A percentile compares a stretch with the other conserved stretches of the same genome.
phyloP scores from a whole-genome alignment of 1,284 basidiomycete genomes.

The Trametes versicolor region DNA sequence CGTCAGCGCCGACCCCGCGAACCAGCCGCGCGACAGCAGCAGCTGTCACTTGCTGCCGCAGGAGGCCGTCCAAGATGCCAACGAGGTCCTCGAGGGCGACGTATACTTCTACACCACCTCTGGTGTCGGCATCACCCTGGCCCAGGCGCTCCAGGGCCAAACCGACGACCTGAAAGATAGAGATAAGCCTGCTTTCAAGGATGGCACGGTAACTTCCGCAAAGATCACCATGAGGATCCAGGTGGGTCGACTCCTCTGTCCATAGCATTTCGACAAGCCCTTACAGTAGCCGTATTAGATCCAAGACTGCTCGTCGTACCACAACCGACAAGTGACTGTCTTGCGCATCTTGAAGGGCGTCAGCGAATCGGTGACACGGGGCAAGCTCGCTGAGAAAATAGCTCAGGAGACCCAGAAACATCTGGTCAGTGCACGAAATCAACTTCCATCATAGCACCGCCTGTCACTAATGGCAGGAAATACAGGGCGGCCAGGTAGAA shows the following conservation, averaged over 20 bases:
- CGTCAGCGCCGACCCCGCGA: no score
- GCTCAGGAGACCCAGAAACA: slow-evolving; percentile 2
- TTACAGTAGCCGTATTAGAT: neutral
- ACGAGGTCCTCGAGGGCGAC: neutral
- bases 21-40: neutral
- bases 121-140: slow-evolving; percentile 5
- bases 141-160: neutral
- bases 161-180: neutral
- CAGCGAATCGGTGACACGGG: neutral
- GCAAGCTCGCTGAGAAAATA: slow-evolving; percentile 8
- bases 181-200: slow-evolving; percentile 12
- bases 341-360: neutral
- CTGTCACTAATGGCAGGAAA: neutral
- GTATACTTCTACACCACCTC: slow-evolving; percentile 5
- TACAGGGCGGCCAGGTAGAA: neutral
- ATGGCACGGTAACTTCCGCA: neutral
- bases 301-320: neutral
- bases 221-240: slow-evolving; percentile 20
- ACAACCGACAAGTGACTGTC: neutral
- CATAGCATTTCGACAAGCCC: no score
- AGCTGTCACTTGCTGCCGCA: neutral
- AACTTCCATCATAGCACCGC: neutral
- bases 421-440: slow-evolving; percentile 1
- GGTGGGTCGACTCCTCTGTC: neutral
- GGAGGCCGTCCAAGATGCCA: neutral